These are phyloP conservation scores for Fusarium sacchari DNA, from an alignment of 2,329 filamentous ascomycete genomes.

Conservation along the genomic window DNA sequence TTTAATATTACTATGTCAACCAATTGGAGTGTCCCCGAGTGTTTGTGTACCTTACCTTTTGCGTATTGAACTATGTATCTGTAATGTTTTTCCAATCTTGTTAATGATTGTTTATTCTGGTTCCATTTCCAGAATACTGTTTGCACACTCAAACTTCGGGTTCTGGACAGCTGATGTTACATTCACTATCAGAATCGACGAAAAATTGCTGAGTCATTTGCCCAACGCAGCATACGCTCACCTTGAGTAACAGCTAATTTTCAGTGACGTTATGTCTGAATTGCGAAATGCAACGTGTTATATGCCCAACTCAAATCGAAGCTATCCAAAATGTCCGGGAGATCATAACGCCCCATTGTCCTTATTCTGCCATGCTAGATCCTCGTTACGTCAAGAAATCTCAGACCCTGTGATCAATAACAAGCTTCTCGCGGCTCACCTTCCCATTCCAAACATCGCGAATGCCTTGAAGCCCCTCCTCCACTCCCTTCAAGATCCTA, in stretches of 20 bases:
- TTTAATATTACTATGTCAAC: conserved; percentile 7
- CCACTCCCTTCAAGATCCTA: neutral
- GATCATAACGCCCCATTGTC: fast-evolving
- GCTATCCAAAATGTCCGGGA: too few relatives aligned
- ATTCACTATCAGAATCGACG: too few relatives aligned
- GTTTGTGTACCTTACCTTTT: too few relatives aligned
- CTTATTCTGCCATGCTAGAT: neutral
- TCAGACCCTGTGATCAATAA: neutral
- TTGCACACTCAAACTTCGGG: too few relatives aligned
- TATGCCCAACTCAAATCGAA: too few relatives aligned
- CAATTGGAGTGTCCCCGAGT: fast-evolving
- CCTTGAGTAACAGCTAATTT: too few relatives aligned
- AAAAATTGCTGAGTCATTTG: too few relatives aligned
- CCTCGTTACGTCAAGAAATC: fast-evolving
- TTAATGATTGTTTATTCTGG: fast-evolving
- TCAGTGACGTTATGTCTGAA: too few relatives aligned
- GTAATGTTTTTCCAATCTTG: fast-evolving
- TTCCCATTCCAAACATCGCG: conserved; percentile 6
- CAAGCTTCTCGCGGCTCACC: neutral
- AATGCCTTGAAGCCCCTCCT: conserved; percentile 3
- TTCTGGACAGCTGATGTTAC: neutral
- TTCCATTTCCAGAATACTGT: fast-evolving
- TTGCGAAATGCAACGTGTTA: too few relatives aligned
- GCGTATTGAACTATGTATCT: too few relatives aligned
- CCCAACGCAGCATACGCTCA: too few relatives aligned